Conservation (phyloP, 140 eudicot species). For the Anethum foeniculum region DNA sequence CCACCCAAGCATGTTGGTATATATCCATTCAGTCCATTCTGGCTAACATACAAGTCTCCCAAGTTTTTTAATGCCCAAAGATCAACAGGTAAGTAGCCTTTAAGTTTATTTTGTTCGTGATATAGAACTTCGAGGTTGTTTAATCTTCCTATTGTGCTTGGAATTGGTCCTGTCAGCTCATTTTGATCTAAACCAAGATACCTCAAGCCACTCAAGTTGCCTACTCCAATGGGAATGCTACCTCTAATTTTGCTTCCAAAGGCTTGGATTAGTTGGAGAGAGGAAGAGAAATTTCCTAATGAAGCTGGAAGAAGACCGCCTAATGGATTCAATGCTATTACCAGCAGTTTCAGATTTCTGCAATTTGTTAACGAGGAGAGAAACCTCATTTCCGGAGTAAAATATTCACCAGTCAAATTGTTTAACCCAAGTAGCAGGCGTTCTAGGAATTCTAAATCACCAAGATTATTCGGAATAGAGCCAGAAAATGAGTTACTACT, state of each 20-base stretch:
- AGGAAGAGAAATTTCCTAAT: slow-evolving; percentile 34
- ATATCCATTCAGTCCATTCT: neutral
- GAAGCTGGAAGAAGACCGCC: slow-evolving; percentile 34
- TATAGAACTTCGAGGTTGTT: neutral
- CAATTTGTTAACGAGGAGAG: slow-evolving; percentile 35
- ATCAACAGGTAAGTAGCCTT: neutral
- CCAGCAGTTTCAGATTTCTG: slow-evolving; percentile 12
- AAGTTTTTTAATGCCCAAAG: neutral
- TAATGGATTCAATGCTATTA: slow-evolving; percentile 22
- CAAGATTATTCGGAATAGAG: slow-evolving; percentile 24
- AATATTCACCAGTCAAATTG: slow-evolving; percentile 18
- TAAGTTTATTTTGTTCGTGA: neutral
- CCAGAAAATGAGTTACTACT: slow-evolving; percentile 29
- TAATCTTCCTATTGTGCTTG: neutral
- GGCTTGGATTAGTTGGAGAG: slow-evolving; percentile 21
- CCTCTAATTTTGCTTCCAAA: slow-evolving; percentile 27
- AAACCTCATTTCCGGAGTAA: slow-evolving; percentile 18
- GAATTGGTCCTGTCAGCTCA: slow-evolving; percentile 14
- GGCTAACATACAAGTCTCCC: slow-evolving; percentile 9
- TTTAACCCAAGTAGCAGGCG: slow-evolving; percentile 17
- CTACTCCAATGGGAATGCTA: slow-evolving; percentile 30
- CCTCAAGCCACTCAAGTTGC: slow-evolving; percentile 28
- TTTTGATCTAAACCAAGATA: slow-evolving; percentile 19
- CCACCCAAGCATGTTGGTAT: slow-evolving; percentile 6
- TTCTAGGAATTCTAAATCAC: slow-evolving; percentile 19